Percentiles rank a stretch among this genome's conserved stretches.
Evolutionary conservation across 2,329 filamentous ascomycete genomes (phyloP).

Genomic region (Scedosporium minutisporum): DNA sequence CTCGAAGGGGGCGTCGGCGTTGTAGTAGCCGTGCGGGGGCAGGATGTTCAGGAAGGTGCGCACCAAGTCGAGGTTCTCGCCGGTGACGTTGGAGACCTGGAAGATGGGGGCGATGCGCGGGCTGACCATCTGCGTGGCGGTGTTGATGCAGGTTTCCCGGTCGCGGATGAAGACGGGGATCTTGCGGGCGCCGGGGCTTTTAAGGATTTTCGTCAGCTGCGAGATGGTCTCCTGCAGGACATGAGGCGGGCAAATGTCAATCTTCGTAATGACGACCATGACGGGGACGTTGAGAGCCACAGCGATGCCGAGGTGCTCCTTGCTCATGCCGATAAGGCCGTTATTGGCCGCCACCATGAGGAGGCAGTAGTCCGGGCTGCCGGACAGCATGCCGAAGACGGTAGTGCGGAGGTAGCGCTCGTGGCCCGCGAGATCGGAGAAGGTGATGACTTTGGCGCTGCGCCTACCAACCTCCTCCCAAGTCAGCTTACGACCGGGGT

Average conservation of each 20-base stretch:
- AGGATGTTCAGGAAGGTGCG: slow-evolving; percentile 91
- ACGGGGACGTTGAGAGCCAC: slow-evolving; percentile 91
- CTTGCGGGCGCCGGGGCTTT: slow-evolving; percentile 86
- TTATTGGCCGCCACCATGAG: slow-evolving; percentile 99
- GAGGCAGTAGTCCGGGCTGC: slow-evolving; percentile 92
- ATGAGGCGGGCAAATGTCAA: slow-evolving; percentile 93
- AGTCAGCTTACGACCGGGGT: slow-evolving; percentile 75
- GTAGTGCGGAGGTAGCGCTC: slow-evolving; percentile 93
- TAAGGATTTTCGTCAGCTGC: slow-evolving; percentile 86
- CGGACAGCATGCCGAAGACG: slow-evolving; percentile 88
- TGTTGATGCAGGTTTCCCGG: slow-evolving; percentile 85
- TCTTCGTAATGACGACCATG: slow-evolving; percentile 97
- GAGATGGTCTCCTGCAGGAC: slow-evolving; percentile 89
- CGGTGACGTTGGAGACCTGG: slow-evolving; percentile 96
- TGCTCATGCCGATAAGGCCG: slow-evolving; percentile 93
- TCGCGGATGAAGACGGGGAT: slow-evolving; percentile 94
- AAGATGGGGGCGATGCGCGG: slow-evolving; percentile 95
- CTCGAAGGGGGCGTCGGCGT: slow-evolving; percentile 79
- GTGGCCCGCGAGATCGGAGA: slow-evolving; percentile 91
- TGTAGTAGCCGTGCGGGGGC: slow-evolving; percentile 88
- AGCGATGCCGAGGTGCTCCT: slow-evolving; percentile 93
- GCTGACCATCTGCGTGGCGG: slow-evolving; percentile 89
- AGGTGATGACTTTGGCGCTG: slow-evolving; percentile 92
- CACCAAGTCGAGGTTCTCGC: slow-evolving; percentile 80
- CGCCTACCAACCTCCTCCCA: slow-evolving; percentile 98